A percentile compares a stretch with the other conserved stretches of the same genome.
These are phyloP conservation scores for Malus hybrid DNA, from an alignment of 331 rosid species.

Conservation along the genomic window DNA sequence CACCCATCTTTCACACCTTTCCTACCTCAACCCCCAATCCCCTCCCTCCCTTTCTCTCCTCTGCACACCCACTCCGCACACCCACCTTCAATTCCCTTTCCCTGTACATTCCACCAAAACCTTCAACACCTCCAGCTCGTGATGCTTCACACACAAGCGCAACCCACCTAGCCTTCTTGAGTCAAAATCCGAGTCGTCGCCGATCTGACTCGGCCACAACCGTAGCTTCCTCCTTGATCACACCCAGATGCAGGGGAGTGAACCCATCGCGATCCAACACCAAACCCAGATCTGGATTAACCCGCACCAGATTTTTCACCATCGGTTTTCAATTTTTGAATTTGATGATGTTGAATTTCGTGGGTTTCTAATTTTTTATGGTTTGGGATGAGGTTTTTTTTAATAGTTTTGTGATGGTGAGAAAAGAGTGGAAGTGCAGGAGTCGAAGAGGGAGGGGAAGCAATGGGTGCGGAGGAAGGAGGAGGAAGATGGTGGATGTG, in stretches of 20 bases:
- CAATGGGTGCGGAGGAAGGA: no score
- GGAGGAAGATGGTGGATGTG: no score
- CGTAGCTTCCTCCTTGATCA: conserved; percentile 10
- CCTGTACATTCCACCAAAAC: conserved; percentile 12
- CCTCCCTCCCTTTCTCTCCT: no score
- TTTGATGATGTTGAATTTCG: no score
- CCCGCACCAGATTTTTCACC: neutral
- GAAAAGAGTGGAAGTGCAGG: no score
- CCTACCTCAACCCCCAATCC: no score
- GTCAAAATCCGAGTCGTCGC: conserved; percentile 4
- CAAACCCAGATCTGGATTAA: conserved; percentile 15
- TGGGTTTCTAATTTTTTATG: no score
- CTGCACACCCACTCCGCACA: neutral
- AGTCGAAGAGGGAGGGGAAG: no score
- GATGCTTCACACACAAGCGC: conserved; percentile 19
- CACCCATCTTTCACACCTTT: no score
- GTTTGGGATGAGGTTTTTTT: no score
- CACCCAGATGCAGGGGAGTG: conserved; percentile 30
- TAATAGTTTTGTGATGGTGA: no score
- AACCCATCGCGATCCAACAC: conserved; percentile 13
- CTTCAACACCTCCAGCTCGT: conserved; percentile 16
- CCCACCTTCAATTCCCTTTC: neutral
- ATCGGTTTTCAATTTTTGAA: neutral
- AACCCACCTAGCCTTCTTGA: conserved; percentile 4
- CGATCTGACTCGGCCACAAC: conserved; percentile 14